Percentiles rank a stretch among this genome's conserved stretches.
Conservation (phyloP, 2,329 filamentous ascomycete genomes). For the Metarhizium guizhouense region DNA sequence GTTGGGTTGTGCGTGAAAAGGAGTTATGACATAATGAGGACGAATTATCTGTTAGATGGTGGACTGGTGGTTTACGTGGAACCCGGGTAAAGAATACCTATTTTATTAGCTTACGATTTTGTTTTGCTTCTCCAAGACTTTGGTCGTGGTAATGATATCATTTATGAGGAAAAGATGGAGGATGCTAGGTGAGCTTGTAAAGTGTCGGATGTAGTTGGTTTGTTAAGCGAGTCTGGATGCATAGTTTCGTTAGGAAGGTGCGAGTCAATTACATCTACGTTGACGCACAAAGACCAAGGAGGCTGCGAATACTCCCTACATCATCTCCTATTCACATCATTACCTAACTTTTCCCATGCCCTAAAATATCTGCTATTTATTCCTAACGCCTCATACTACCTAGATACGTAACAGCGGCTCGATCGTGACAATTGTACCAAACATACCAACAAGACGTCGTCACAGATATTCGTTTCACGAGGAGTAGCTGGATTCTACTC, state of each 20-base stretch:
- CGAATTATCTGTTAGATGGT: background rate
- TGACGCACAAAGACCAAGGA: background rate
- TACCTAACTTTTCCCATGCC: background rate
- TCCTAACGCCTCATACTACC: background rate
- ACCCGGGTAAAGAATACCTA: no score
- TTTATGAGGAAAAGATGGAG: background rate
- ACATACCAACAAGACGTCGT: conserved; percentile 15
- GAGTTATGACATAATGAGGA: background rate
- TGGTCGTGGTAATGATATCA: background rate
- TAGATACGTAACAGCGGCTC: background rate
- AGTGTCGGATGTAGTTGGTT: background rate
- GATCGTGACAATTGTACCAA: background rate
- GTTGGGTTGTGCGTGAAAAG: background rate
- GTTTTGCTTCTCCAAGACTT: background rate
- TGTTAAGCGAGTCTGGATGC: background rate
- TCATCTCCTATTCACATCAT: background rate
- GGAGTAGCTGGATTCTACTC: conserved; percentile 14
- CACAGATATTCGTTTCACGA: conserved; percentile 18
- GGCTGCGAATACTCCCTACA: background rate
- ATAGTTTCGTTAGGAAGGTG: background rate
- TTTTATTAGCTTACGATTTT: no score
- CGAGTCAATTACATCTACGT: background rate
- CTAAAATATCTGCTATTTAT: background rate
- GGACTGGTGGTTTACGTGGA: background rate
- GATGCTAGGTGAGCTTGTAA: background rate